phyloP scores from a whole-genome alignment of 306 rosid genomes.

The Prosopis cineraria region DNA sequence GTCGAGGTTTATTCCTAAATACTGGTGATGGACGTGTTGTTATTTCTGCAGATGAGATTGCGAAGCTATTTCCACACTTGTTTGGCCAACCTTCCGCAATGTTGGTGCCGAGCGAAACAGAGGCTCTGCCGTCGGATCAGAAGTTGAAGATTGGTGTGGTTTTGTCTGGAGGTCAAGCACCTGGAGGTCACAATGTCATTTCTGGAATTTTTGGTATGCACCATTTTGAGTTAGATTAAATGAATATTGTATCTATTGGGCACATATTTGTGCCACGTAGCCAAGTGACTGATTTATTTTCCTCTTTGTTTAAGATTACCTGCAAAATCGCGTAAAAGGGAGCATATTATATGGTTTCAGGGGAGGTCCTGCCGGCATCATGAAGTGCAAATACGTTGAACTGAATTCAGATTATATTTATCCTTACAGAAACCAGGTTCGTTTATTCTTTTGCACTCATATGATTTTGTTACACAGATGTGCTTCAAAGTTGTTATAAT shows the following conservation, averaged over 20 bases:
- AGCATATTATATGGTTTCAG: conserved; percentile 88
- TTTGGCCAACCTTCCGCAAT: conserved; percentile 88
- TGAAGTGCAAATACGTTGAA: conserved; percentile 87
- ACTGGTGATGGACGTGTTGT: neutral
- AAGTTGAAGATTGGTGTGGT: conserved; percentile 94
- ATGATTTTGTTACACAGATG: neutral
- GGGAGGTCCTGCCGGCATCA: conserved; percentile 98
- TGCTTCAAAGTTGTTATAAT: neutral
- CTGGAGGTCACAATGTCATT: conserved; percentile 98
- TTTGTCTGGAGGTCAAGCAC: conserved; percentile 98
- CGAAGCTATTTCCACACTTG: conserved; percentile 81
- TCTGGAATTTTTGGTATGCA: conserved; percentile 81
- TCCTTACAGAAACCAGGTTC: conserved; percentile 93
- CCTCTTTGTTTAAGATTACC: conserved; percentile 60
- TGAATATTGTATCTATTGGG: neutral
- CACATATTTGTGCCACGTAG: neutral
- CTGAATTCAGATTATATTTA: conserved; percentile 74
- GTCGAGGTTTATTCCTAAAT: neutral
- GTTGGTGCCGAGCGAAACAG: conserved; percentile 54
- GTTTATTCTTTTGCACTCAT: neutral
- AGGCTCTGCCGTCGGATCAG: conserved; percentile 27
- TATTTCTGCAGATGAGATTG: conserved; percentile 72
- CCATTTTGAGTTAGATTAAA: neutral
- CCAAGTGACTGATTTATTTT: neutral
- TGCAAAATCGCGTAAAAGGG: conserved; percentile 78